A percentile compares a stretch with the other conserved stretches of the same genome.
These are phyloP conservation scores for Beta vulgaris DNA, from an alignment of 148 eudicot species.

Conservation along the genomic window DNA sequence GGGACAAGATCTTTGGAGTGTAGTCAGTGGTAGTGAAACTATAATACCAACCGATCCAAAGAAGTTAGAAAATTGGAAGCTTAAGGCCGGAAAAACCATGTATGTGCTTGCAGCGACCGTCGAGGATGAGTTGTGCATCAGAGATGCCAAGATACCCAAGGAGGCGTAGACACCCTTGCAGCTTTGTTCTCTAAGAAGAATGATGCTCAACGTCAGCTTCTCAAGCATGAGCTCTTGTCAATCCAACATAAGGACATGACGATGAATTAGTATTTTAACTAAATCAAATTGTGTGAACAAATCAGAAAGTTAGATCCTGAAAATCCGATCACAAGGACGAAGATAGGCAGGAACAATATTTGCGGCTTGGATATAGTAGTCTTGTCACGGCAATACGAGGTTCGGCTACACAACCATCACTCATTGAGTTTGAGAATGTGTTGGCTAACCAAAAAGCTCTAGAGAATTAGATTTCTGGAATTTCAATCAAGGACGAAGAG, in stretches of 20 bases:
- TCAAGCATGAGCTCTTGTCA: background rate
- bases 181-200: slow-evolving; percentile 1
- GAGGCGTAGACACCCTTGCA: background rate
- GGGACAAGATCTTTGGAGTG: slow-evolving; percentile 7
- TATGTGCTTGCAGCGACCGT: background rate
- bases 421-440: slow-evolving; percentile 10
- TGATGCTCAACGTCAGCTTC: background rate
- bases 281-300: slow-evolving; percentile 7
- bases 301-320: slow-evolving; percentile 7
- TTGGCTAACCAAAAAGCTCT: slow-evolving; percentile 20
- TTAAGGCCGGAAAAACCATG: background rate
- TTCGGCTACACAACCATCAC: slow-evolving; percentile 15
- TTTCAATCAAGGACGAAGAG: background rate
- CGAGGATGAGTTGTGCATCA: slow-evolving; percentile 11
- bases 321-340: background rate
- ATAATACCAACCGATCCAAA: background rate
- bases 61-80: slow-evolving; percentile 2
- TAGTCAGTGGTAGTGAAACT: background rate
- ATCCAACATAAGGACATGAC: background rate
- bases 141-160: background rate
- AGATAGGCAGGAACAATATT: background rate
- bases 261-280: background rate
- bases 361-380: background rate
- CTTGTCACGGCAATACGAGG: background rate
- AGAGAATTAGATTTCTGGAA: slow-evolving; percentile 8